Conservation (phyloP, 208 protist species). For the Sergeia podlipaevii region DNA sequence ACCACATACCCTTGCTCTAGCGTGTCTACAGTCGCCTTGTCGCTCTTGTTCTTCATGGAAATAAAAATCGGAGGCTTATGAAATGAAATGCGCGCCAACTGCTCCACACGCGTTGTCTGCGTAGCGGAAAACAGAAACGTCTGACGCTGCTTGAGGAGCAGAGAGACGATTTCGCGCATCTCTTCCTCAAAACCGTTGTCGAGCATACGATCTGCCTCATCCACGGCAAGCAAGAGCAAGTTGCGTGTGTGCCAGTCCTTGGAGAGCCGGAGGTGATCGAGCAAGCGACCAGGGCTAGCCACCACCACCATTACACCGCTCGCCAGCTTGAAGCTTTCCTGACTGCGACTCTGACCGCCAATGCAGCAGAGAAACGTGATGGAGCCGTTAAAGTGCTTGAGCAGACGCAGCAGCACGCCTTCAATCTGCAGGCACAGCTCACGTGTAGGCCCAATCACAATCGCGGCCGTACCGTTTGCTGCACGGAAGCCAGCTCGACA, state of each 20-base stretch:
- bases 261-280: constrained; percentile 98
- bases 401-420: constrained; percentile 92
- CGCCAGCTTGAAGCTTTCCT: constrained; percentile 88
- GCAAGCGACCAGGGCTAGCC: constrained; percentile 92
- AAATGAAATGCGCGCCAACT: constrained; percentile 95
- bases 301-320: constrained; percentile 90
- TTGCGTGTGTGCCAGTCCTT: constrained; percentile 97
- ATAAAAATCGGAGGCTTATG: constrained; percentile 94
- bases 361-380: constrained; percentile 90
- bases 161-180: constrained; percentile 98
- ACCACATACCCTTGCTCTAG: constrained; percentile 98
- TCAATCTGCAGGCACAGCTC: constrained; percentile 99
- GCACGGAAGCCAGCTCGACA: constrained; percentile 92
- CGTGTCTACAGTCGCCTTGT: constrained; percentile 92
- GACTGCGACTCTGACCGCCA: constrained; percentile 86
- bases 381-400: constrained; percentile 89
- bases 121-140: constrained; percentile 99
- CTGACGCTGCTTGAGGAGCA: constrained; percentile 96
- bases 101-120: constrained; percentile 98
- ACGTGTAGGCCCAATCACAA: constrained; percentile 98
- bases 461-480: constrained; percentile 95
- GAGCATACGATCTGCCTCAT: constrained; percentile 99
- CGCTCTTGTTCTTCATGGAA: constrained; percentile 92
- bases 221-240: constrained; percentile 96
- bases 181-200: constrained; percentile 98